A percentile compares a stretch with the other conserved stretches of the same genome.
Evolutionary conservation across 2,329 filamentous ascomycete species (phyloP).

Genomic region (Colletotrichum simmondsii): DNA sequence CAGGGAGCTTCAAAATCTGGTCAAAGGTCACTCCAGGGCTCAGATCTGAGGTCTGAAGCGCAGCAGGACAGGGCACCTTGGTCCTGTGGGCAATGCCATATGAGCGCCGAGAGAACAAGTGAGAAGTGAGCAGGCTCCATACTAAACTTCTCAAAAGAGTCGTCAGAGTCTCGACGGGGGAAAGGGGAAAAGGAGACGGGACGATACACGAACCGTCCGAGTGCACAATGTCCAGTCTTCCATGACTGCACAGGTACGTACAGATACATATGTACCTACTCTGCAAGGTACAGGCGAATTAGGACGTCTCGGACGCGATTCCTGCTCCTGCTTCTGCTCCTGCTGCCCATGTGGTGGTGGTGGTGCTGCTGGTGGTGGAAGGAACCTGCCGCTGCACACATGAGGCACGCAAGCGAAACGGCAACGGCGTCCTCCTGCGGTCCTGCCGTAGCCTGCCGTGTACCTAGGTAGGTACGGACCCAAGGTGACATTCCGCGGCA

Average conservation of each 20-base stretch:
- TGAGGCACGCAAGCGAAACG: not conserved
- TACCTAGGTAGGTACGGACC: not conserved
- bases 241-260: not conserved
- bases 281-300: not conserved
- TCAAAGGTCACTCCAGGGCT: constrained; percentile 13
- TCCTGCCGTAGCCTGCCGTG: too few species aligned
- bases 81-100: constrained; percentile 2
- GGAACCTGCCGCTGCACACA: not conserved
- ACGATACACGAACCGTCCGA: not conserved
- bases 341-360: not conserved
- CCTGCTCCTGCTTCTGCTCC: not conserved
- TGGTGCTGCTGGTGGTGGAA: not conserved
- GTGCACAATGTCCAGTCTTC: not conserved
- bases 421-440: not conserved
- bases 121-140: not conserved
- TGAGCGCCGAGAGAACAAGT: constrained; percentile 6
- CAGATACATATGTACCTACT: too few species aligned
- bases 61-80: constrained; percentile 25
- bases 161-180: not conserved
- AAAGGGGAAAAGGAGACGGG: not conserved
- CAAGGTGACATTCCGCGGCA: not conserved
- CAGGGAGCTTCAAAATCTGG: constrained; percentile 23
- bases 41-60: constrained; percentile 28
- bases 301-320: not conserved
- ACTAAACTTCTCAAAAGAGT: too few species aligned